A percentile compares a stretch with the other conserved stretches of the same genome.
These are phyloP conservation scores for Lasiodiplodia citricola DNA, from an alignment of 2,329 filamentous ascomycete genomes.

Conservation along the genomic window DNA sequence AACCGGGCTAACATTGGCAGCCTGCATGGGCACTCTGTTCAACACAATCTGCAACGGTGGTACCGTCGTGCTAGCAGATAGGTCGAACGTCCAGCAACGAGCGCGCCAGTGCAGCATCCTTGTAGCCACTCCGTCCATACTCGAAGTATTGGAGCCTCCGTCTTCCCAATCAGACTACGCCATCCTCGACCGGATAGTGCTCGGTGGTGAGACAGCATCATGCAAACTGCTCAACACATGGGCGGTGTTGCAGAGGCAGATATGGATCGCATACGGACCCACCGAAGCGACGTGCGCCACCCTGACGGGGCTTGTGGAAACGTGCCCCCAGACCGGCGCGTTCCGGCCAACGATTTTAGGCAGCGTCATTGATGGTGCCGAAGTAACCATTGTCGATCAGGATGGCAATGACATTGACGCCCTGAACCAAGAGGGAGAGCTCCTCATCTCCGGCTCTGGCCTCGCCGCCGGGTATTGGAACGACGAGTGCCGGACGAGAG, in stretches of 20 bases:
- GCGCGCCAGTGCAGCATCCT: neutral
- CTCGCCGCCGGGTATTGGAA: neutral
- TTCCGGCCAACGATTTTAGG: constrained; percentile 1
- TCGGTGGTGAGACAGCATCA: neutral
- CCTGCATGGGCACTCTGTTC: too few species aligned
- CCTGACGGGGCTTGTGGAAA: neutral
- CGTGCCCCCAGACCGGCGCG: neutral
- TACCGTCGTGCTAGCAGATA: neutral
- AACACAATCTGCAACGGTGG: too few species aligned
- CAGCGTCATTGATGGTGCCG: neutral
- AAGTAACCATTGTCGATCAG: neutral
- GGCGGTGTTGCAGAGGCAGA: neutral
- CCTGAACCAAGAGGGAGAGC: constrained; percentile 2
- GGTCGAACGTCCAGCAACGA: neutral
- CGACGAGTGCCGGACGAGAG: constrained; percentile 6
- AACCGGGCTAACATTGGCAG: too few species aligned
- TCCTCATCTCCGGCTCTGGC: neutral
- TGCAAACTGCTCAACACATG: neutral
- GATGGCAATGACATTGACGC: neutral
- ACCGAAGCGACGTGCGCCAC: constrained; percentile 1
- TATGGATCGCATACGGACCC: constrained; percentile 12
- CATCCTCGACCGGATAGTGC: neutral
- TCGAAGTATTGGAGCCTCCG: neutral
- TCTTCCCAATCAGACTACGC: neutral
- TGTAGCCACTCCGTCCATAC: neutral